Percentiles rank a stretch among this genome's conserved stretches.
Evolutionary conservation across 108 stramenopile species (phyloP).

Genomic region (Pseudonitzschia multistriata): DNA sequence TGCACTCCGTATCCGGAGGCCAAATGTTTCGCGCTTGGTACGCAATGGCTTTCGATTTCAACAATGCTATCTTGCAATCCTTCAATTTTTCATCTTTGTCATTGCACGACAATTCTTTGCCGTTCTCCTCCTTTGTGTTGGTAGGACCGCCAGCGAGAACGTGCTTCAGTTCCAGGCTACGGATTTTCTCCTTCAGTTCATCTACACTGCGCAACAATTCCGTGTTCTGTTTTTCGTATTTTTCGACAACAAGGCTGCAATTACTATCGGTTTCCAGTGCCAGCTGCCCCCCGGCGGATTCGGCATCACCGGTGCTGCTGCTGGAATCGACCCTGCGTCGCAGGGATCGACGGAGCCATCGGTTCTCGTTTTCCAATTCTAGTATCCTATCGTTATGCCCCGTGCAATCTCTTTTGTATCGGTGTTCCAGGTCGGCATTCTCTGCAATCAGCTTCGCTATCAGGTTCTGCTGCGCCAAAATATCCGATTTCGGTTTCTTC

Average conservation of each 20-base stretch:
- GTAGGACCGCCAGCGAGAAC: background rate
- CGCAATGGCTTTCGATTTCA: background rate
- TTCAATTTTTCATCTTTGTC: too few relatives aligned
- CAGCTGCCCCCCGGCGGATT: too few relatives aligned
- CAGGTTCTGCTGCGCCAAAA: too few relatives aligned
- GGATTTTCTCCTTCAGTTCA: background rate
- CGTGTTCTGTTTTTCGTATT: background rate
- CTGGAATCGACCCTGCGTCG: too few relatives aligned
- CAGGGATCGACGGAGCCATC: too few relatives aligned
- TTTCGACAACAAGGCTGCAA: too few relatives aligned
- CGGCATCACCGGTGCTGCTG: too few relatives aligned
- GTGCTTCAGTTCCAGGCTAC: background rate
- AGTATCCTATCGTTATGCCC: background rate
- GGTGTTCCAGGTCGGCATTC: background rate
- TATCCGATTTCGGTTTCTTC: background rate
- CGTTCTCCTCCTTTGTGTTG: background rate
- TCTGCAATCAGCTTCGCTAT: background rate
- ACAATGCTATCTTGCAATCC: background rate
- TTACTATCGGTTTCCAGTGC: too few relatives aligned
- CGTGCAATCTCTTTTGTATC: slow-evolving; percentile 1
- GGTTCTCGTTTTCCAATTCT: background rate
- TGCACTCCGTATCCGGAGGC: background rate
- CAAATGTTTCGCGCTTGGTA: background rate
- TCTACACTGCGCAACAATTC: background rate
- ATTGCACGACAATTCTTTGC: background rate